Evolutionary conservation across 306 rosid genomes (phyloP).

Genomic region (Casuarina cunninghamiana): DNA sequence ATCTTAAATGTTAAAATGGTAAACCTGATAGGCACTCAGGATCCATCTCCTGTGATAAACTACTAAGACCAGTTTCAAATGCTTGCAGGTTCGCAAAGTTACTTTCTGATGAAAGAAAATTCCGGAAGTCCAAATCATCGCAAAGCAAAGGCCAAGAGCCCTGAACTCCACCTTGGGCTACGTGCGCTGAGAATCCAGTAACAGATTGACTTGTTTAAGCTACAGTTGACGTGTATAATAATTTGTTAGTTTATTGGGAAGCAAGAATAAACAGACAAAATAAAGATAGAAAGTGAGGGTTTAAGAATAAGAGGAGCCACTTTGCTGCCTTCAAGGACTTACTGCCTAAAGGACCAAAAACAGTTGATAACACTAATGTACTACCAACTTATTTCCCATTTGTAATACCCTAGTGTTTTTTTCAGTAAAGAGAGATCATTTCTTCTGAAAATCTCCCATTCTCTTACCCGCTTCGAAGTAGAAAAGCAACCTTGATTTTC

Average conservation of each 20-base stretch:
- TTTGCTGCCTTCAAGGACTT: not conserved
- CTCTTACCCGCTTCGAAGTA: no score
- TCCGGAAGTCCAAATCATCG: constrained; percentile 12
- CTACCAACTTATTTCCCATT: no score
- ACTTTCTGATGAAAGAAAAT: constrained; percentile 42
- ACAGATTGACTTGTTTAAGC: not conserved
- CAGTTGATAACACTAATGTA: no score
- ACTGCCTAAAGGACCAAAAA: no score
- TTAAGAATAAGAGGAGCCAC: not conserved
- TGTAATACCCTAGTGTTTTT: no score
- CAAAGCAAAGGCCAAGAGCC: not conserved
- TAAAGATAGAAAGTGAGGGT: not conserved
- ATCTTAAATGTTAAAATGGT: not conserved
- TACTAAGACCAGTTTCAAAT: not conserved
- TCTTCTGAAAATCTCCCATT: no score
- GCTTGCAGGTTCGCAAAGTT: constrained; percentile 45
- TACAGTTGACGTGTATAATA: not conserved
- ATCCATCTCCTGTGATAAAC: not conserved
- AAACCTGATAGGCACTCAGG: not conserved
- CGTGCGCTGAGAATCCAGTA: not conserved
- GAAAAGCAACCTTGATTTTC: no score
- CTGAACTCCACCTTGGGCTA: not conserved
- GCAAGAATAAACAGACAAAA: not conserved
- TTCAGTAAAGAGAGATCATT: no score
- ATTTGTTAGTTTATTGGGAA: not conserved